Conservation (phyloP, 179 eudicot species). For the Amaranthus tricolor region DNA sequence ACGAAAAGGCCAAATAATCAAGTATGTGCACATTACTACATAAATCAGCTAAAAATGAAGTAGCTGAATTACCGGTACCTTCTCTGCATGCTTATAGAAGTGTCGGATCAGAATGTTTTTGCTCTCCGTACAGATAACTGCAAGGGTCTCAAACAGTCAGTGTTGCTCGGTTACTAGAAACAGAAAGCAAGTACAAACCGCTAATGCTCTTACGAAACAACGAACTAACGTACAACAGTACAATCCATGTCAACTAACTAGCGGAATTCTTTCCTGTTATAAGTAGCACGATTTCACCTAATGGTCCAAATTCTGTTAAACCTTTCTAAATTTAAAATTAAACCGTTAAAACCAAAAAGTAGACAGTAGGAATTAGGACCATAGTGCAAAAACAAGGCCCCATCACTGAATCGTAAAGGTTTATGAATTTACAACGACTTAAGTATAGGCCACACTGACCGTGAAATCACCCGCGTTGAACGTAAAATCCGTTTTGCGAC, state of each 20-base stretch:
- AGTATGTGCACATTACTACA: neutral
- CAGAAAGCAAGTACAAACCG: neutral
- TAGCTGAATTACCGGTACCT: slow-evolving; percentile 35
- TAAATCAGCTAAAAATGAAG: neutral
- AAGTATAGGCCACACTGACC: no score
- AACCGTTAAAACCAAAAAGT: no score
- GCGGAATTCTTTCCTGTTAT: neutral
- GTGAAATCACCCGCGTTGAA: no score
- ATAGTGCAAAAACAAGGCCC: no score
- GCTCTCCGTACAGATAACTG: slow-evolving; percentile 74
- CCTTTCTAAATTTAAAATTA: no score
- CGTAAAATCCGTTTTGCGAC: no score
- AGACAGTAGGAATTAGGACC: no score
- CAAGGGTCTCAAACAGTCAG: slow-evolving; percentile 20
- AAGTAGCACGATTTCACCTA: no score
- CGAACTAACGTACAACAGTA: neutral
- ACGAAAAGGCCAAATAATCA: neutral
- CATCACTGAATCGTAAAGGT: no score
- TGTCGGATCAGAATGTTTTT: slow-evolving; percentile 74
- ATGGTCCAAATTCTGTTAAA: no score
- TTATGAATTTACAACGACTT: no score
- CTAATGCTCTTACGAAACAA: neutral
- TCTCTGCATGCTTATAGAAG: slow-evolving; percentile 71
- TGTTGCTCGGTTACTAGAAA: neutral
- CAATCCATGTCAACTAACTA: neutral